phyloP scores from a whole-genome alignment of 805 yeast species.

The Starmerella khaoyaiensis region DNA sequence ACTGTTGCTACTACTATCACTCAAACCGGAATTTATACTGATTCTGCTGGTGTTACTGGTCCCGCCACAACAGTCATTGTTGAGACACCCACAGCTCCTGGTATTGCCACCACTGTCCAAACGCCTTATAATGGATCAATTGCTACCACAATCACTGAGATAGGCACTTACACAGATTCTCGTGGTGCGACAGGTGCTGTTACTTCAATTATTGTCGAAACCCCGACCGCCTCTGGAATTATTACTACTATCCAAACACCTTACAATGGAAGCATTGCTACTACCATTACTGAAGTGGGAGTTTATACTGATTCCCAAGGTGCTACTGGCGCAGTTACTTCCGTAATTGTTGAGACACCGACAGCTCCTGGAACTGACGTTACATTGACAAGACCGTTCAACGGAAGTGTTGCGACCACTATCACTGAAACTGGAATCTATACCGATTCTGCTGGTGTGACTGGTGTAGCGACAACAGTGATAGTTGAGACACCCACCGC shows the following conservation, averaged over 20 bases:
- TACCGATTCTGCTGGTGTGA: neutral
- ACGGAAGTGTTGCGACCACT: neutral
- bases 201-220: neutral
- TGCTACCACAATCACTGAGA: constrained; percentile 2
- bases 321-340: constrained; percentile 1
- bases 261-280: neutral
- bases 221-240: constrained; percentile 2
- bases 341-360: constrained; percentile 1
- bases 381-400: neutral
- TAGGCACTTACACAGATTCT: constrained; percentile 3
- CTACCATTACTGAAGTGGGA: neutral
- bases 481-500: constrained; percentile 1
- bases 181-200: constrained; percentile 1
- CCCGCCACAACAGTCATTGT: neutral
- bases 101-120: neutral
- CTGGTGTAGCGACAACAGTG: constrained; percentile 1
- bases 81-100: neutral
- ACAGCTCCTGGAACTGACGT: constrained; percentile 1
- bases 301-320: neutral
- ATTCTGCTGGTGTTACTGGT: neutral
- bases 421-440: neutral
- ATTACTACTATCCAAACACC: constrained; percentile 1
- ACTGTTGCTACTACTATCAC: neutral
- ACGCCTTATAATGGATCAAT: neutral
- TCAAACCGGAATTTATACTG: neutral